phyloP scores from a whole-genome alignment of 75 land plant genomes.

The Pinus albicaulis region DNA sequence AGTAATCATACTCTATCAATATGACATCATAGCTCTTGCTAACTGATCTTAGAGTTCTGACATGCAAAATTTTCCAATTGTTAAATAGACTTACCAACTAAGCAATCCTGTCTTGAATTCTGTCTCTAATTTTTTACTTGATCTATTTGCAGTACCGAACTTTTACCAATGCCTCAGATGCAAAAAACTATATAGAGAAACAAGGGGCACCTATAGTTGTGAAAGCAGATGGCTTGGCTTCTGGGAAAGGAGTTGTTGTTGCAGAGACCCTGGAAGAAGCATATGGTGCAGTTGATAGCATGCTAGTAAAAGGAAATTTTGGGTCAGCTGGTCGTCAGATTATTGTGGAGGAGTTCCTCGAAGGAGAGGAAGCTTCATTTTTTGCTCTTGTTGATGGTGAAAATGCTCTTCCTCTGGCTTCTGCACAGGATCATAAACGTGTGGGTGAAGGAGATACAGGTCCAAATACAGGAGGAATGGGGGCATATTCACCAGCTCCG shows the following conservation, averaged over 20 bases:
- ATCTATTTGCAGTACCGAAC: conserved; percentile 65
- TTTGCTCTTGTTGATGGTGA: conserved; percentile 97
- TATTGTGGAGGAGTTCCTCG: conserved; percentile 88
- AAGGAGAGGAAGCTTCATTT: conserved; percentile 97
- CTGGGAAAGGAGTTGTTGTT: conserved; percentile 98
- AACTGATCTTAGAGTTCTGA: not conserved
- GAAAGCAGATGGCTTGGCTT: conserved; percentile 97
- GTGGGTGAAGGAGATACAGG: conserved; percentile 98
- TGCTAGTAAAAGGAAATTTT: conserved; percentile 67
- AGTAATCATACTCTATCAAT: not conserved
- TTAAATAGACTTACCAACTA: not conserved
- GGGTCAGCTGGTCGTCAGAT: conserved; percentile 84
- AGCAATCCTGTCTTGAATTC: not conserved
- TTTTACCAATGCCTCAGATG: conserved; percentile 69
- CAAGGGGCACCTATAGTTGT: conserved; percentile 95
- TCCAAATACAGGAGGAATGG: conserved; percentile 99
- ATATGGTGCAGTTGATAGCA: conserved; percentile 79
- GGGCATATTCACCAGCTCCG: conserved; percentile 98
- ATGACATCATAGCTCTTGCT: not conserved
- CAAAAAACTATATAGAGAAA: conserved; percentile 75
- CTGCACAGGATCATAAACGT: conserved; percentile 98
- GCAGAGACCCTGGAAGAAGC: conserved; percentile 87
- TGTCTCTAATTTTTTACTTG: not conserved
- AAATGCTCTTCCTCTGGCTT: conserved; percentile 84
- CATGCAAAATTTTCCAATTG: not conserved